Evolutionary conservation across 352 stramenopile species (phyloP), one percentile per base, ranked within the genome.

Genomic region (Pythium oligandrum): DNA sequence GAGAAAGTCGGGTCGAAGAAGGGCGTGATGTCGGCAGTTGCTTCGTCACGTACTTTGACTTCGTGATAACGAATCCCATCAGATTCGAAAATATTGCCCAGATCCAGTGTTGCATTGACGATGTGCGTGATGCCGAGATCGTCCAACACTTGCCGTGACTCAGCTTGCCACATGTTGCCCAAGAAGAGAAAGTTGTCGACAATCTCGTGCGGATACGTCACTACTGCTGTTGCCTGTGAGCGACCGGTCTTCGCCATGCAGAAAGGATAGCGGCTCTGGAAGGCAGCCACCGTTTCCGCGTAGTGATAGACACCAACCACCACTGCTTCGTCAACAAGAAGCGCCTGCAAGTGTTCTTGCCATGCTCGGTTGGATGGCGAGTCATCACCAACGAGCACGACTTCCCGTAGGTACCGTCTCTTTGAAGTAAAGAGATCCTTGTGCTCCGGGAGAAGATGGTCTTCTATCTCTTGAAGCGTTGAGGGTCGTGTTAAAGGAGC

Each of bases 191-290:
- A 84, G 40, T 66, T 62, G 10, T 75, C 63, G 42, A 85, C 32
- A 52, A 90, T 80, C 42, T 90, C 79, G 51, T 86, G 86, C n/a
- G 79, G 79, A 40, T 86, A 90, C 30, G 65, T 75, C 48, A 87
- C 64, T 26, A 26, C 17, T 26, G 17, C 0, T 26, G 17, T 26
- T 26, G 17, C 17, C 17, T 26, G 17, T 26, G 17, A 26, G n/a
- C 72, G 64, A 51, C 75, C 63, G 4, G 64, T 59, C 36, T 75
- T 54, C 34, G 67, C 70, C 40, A 75, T 88, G 67, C 83, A 88
- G 63, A 90, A 90, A 53, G 77, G 79, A 45, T 90, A 90, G 45
- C 69, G 68, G 8, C 33, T 6, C 11, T 70, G 35, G 45, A 90
- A 90, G 0, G 33, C 34, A 1, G 47, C 36, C 38, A 88, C 84